Evolutionary conservation across 2,329 filamentous ascomycete species (phyloP).

Genomic region (Colletotrichum sp.): DNA sequence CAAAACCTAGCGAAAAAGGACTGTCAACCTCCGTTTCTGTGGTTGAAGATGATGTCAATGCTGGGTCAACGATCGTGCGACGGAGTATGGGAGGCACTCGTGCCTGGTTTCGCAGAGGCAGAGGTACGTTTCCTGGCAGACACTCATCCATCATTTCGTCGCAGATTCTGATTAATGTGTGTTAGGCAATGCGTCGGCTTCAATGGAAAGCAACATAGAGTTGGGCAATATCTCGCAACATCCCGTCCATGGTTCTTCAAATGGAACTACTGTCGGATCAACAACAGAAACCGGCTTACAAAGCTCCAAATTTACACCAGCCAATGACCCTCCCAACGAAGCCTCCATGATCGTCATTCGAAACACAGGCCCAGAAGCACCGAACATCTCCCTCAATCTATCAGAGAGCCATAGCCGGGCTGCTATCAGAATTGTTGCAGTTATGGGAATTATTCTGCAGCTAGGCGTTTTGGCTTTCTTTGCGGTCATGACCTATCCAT

Average conservation of each 20-base stretch:
- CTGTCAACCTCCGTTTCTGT: neutral
- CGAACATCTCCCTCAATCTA: neutral
- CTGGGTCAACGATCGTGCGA: neutral
- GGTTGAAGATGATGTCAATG: neutral
- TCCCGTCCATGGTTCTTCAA: accelerated
- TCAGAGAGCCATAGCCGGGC: neutral
- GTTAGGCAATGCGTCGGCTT: accelerated
- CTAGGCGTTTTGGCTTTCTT: neutral
- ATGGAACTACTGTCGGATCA: neutral
- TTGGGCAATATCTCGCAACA: neutral
- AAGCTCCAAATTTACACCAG: neutral
- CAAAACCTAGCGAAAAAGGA: neutral
- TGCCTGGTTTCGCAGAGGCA: neutral
- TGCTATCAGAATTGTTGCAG: neutral
- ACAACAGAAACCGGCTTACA: neutral
- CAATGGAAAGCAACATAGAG: accelerated
- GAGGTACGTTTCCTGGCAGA: accelerated
- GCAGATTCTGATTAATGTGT: neutral
- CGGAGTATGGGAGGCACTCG: neutral
- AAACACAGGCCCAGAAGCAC: neutral
- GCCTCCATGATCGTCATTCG: neutral
- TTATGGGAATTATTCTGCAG: neutral
- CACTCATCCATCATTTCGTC: neutral
- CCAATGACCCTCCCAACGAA: neutral
- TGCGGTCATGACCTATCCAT: neutral